phyloP scores from a whole-genome alignment of 306 rosid species.

The Cucumis hystrix region DNA sequence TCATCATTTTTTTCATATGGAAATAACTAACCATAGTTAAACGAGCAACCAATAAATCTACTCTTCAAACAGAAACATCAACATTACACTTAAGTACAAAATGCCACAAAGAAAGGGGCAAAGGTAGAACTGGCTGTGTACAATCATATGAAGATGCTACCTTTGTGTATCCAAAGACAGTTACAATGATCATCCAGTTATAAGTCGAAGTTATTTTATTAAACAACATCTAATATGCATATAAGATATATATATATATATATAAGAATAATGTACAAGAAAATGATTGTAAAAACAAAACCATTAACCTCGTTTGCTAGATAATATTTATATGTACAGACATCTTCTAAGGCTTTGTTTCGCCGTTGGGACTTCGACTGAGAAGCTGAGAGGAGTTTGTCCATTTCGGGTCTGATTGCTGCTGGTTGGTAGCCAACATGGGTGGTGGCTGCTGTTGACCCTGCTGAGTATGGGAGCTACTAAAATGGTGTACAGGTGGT shows the following conservation, averaged over 20 bases:
- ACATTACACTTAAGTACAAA: background rate
- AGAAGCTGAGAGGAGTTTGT: constrained; percentile 34
- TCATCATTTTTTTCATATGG: background rate
- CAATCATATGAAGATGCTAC: background rate
- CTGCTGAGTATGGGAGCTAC: constrained; percentile 33
- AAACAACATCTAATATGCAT: background rate
- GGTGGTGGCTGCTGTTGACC: constrained; percentile 35
- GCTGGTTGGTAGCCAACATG: constrained; percentile 28
- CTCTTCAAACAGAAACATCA: background rate
- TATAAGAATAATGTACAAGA: background rate
- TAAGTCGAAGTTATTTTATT: background rate
- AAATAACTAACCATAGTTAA: background rate
- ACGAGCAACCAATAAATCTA: background rate
- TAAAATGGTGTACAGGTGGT: constrained; percentile 31
- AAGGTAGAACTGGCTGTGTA: background rate
- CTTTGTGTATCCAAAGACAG: background rate
- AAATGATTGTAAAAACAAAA: background rate
- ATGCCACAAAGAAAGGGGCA: background rate
- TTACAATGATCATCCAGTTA: background rate
- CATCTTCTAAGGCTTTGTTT: constrained; percentile 10
- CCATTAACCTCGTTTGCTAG: background rate
- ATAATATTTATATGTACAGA: constrained; percentile 23
- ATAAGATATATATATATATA: background rate
- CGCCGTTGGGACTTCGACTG: constrained; percentile 40
- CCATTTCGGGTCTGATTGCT: constrained; percentile 25